Base-by-base conservation (phyloP, 2,329 filamentous ascomycete species). In the Paradendryphiella salina region DNA sequence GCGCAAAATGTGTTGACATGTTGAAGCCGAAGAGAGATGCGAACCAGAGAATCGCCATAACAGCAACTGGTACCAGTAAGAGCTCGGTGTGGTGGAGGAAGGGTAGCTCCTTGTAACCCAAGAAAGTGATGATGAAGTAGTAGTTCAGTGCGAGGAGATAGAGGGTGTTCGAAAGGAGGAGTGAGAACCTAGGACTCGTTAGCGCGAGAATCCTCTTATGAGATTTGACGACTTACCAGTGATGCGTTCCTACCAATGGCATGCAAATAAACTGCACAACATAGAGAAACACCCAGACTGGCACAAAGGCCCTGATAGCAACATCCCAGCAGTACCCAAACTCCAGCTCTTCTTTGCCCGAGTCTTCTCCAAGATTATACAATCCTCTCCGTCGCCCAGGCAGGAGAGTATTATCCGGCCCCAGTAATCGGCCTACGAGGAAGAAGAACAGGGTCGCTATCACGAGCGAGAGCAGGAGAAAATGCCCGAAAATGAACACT, bases 251-350 rank as follows among this genome's bases (percentile, higher is more conserved):
- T 34, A 83, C 75, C 33, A 87, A 71, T 15, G 85, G 85, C 73
- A 87, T 84, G 52, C 86, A 79, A 34, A 88, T 71, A 68, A 87
- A 88, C 62, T 87, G 85, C 33, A 87, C 73, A 39, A 86, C 83
- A 59, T 86, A 86, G 20, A 88, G 76, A 64, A 86, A 84, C 20
- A 85, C 77, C 77, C 85, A 87, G 4, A 87, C 77, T 0, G 85
- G 84, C 59, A 87, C 84, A 70, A 86, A 88, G 0, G 85, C 84
- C 31, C 85, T 78, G 32, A 86, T 87, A 0, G 83, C 81, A 15
- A 86, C 85, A 74, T 88, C 85, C 72, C 87, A 87, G 69, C 85
- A 87, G 67, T 88, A 88, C 45, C 85, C 85, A 72, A 87, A 88
- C 65, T 87, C 85, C 54, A 88, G 70, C 52, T 81, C 81, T 46